Evolutionary conservation across 306 rosid genomes (phyloP).

Genomic region (Quercus berberidifolia): DNA sequence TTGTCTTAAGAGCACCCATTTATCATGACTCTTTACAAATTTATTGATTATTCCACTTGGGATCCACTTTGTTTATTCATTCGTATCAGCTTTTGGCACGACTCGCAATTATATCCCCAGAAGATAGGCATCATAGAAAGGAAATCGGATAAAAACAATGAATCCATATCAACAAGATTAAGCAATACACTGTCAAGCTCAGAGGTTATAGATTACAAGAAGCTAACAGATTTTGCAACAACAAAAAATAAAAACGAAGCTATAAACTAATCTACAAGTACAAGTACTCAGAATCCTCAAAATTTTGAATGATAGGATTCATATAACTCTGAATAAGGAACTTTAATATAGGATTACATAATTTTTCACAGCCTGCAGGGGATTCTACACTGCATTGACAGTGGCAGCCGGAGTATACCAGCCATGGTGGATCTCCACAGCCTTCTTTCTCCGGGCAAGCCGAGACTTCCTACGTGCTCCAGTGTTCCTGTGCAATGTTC

Average conservation of each 20-base stretch:
- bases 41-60: too few relatives aligned
- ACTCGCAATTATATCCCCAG: background rate
- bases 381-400: slow-evolving; percentile 37
- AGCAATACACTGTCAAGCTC: background rate
- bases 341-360: background rate
- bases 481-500: slow-evolving; percentile 84
- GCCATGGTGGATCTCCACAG: slow-evolving; percentile 88
- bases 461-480: slow-evolving; percentile 92
- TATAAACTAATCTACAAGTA: background rate
- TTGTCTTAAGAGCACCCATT: too few relatives aligned
- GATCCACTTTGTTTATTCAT: too few relatives aligned
- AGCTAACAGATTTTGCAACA: background rate
- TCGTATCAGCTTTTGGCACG: background rate
- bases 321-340: background rate
- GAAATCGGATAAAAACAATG: too few relatives aligned
- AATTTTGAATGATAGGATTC: background rate
- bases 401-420: slow-evolving; percentile 75
- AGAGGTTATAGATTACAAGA: background rate
- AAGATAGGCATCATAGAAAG: background rate
- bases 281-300: background rate
- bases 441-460: slow-evolving; percentile 88
- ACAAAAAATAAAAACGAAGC: background rate
- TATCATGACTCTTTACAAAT: too few relatives aligned
- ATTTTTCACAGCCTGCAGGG: background rate
- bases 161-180: background rate